phyloP scores from a whole-genome alignment of 768 basidiomycete species.

The Saitozyma podzolica region DNA sequence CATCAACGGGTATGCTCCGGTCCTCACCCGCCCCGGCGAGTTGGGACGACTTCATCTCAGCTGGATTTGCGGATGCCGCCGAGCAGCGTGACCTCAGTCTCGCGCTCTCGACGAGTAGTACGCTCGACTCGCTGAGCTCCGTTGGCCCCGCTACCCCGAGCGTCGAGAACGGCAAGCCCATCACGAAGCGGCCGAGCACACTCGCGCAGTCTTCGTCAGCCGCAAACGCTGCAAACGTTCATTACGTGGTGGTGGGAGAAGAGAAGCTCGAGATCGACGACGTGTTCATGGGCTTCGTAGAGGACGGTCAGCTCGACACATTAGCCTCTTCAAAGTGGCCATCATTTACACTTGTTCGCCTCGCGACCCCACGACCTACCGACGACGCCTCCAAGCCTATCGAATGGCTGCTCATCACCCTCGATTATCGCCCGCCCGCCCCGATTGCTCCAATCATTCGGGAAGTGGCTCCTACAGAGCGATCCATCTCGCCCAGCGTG shows the following conservation, averaged over 20 bases:
- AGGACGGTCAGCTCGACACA: conserved; percentile 31
- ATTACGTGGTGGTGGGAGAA: conserved; percentile 10
- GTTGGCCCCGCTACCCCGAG: not conserved
- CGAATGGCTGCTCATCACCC: conserved; percentile 33
- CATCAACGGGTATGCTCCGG: not conserved
- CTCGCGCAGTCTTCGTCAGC: not conserved
- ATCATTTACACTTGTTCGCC: conserved; percentile 22
- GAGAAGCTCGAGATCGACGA: conserved; percentile 31
- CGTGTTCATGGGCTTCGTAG: conserved; percentile 26
- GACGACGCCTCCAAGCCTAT: conserved; percentile 3
- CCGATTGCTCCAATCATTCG: conserved; percentile 3
- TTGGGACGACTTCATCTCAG: conserved; percentile 34
- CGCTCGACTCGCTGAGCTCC: not conserved
- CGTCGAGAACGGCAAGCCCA: not conserved
- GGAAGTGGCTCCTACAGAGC: no score
- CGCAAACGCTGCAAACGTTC: not conserved
- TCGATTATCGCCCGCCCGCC: conserved; percentile 10
- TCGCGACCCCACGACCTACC: not conserved
- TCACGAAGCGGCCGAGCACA: not conserved
- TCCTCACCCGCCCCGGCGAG: conserved; percentile 4
- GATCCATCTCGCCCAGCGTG: not conserved
- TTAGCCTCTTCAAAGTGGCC: conserved; percentile 19
- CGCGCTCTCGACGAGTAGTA: not conserved
- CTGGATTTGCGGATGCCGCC: conserved; percentile 27
- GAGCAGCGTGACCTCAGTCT: conserved; percentile 4